These are phyloP conservation scores for Brassica hybrid DNA, from an alignment of 441 rosid species.

Conservation along the genomic window DNA sequence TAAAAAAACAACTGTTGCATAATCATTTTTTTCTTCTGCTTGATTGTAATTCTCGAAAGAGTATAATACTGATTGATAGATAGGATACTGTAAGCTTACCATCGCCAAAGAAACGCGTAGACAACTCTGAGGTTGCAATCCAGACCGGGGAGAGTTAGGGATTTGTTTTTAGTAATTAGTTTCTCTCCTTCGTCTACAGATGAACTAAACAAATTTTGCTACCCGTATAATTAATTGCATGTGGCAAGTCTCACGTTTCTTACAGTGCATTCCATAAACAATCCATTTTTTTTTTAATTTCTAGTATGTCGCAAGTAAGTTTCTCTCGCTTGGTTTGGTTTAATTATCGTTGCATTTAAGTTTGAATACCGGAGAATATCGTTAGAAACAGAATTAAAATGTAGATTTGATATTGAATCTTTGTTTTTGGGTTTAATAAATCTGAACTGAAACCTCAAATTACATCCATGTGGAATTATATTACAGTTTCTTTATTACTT, in stretches of 20 bases:
- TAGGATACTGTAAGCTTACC: background rate
- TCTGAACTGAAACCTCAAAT: background rate
- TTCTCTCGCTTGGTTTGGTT: constrained; percentile 1
- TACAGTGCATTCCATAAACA: background rate
- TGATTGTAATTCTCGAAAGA: too few species aligned
- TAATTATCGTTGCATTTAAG: background rate
- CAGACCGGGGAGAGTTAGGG: background rate
- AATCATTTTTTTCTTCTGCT: too few species aligned
- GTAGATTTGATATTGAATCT: background rate
- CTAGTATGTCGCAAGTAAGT: background rate
- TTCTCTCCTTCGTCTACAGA: background rate
- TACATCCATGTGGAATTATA: background rate
- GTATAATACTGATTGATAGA: background rate
- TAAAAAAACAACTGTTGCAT: too few species aligned
- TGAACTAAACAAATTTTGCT: too few species aligned
- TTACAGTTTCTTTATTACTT: background rate
- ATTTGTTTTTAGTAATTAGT: background rate
- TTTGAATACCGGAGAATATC: background rate
- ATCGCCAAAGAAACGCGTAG: background rate
- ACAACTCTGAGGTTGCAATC: background rate
- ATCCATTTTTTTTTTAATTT: background rate
- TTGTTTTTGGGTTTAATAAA: background rate
- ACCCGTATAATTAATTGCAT: too few species aligned
- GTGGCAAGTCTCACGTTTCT: background rate
- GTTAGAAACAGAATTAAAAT: background rate